Percentiles rank a stretch among this genome's conserved stretches.
Conservation (phyloP, 768 basidiomycete genomes). For the Daedaleopsis sinensis region DNA sequence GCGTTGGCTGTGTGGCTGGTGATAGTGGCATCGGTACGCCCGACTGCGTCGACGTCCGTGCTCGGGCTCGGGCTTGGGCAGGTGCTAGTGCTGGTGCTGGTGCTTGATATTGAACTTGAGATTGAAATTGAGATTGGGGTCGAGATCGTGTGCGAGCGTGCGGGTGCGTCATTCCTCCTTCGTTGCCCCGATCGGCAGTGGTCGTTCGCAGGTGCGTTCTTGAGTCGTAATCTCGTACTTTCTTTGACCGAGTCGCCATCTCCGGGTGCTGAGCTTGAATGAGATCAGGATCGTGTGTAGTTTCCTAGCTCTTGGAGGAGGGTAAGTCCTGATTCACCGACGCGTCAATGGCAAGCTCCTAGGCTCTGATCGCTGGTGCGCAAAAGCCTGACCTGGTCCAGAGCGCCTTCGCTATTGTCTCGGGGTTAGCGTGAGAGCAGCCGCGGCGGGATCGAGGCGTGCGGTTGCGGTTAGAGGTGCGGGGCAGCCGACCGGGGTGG, state of each 20-base stretch:
- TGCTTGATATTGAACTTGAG: no score
- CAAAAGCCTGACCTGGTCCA: neutral
- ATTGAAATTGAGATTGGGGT: neutral
- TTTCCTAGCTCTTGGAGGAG: neutral
- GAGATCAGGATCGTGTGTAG: slow-evolving; percentile 21
- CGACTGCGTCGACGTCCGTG: slow-evolving; percentile 5
- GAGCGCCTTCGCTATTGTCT: neutral
- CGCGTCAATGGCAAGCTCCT: neutral
- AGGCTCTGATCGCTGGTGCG: neutral
- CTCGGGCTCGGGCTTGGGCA: neutral
- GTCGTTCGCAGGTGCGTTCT: neutral
- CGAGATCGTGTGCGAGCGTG: slow-evolving; percentile 1
- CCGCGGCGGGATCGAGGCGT: neutral
- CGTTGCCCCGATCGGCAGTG: neutral
- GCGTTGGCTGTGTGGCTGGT: neutral
- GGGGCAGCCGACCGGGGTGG: neutral
- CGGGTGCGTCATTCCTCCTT: no score
- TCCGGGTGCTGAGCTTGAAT: no score
- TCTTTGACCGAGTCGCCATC: no score
- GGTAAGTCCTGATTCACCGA: neutral
- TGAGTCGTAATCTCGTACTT: no score
- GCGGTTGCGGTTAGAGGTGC: neutral
- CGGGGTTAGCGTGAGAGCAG: neutral
- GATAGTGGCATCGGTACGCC: neutral
- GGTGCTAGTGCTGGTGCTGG: no score